Conservation (phyloP, 495 filamentous ascomycete species). For the Trichocladium antarcticum region DNA sequence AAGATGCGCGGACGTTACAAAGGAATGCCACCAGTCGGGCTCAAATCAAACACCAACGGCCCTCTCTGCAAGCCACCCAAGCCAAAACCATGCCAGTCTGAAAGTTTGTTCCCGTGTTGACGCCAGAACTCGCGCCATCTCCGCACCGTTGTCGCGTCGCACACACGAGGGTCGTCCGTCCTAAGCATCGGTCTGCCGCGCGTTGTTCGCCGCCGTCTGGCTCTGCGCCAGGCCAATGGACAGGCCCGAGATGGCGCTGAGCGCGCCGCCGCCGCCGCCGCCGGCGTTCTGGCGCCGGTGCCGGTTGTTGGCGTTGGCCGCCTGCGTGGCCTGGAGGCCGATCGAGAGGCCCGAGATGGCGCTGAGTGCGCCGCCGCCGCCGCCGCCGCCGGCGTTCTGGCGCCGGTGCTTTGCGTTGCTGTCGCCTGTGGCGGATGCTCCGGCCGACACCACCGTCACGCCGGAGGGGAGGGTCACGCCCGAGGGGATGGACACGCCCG, state of each 20-base stretch:
- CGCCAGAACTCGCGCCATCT: too few species aligned
- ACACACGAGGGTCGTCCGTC: too few species aligned
- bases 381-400: not conserved
- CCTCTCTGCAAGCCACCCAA: too few species aligned
- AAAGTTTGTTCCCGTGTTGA: too few species aligned
- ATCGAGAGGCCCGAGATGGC: not conserved
- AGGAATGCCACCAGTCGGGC: too few species aligned
- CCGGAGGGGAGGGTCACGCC: conserved; percentile 23
- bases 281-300: not conserved
- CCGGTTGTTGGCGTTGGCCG: not conserved
- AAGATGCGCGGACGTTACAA: too few species aligned
- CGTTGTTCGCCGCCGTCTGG: not conserved
- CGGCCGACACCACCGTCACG: conserved; percentile 21
- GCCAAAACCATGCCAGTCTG: too few species aligned
- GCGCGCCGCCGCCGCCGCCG: not conserved
- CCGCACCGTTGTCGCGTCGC: too few species aligned
- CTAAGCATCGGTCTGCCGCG: not conserved
- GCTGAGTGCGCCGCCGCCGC: not conserved
- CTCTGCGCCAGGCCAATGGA: not conserved
- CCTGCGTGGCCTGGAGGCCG: not conserved
- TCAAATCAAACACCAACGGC: too few species aligned
- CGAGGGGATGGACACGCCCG: conserved; percentile 19
- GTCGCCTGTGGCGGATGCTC: conserved; percentile 7
- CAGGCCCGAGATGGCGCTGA: not conserved
- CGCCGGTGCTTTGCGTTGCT: not conserved